Conservation (phyloP, 148 eudicot species). For the Spergularia marina region DNA sequence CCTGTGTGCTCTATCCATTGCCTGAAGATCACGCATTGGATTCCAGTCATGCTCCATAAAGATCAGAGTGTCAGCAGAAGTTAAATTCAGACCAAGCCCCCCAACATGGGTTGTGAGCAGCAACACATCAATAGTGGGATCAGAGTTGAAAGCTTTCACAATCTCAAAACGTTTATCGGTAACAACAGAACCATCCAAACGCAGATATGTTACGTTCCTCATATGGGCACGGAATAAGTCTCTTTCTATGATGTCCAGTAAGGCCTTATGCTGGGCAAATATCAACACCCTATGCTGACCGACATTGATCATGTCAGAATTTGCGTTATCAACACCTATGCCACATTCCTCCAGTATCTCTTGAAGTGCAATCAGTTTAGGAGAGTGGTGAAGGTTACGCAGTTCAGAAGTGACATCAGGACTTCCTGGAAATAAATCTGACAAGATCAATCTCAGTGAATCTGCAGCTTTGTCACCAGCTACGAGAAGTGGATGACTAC, state of each 20-base stretch:
- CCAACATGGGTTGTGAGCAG: constrained; percentile 95
- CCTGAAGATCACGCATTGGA: constrained; percentile 99
- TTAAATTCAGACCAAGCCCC: constrained; percentile 84
- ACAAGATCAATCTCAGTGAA: constrained; percentile 47
- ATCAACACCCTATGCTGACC: constrained; percentile 98
- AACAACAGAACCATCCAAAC: constrained; percentile 94
- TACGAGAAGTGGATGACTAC: constrained; percentile 97
- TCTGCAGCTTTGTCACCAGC: constrained; percentile 67
- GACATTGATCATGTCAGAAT: constrained; percentile 64
- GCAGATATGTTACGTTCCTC: constrained; percentile 88
- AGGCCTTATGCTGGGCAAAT: constrained; percentile 98
- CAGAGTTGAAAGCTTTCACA: constrained; percentile 95
- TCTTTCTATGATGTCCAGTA: constrained; percentile 82
- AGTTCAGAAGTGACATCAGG: constrained; percentile 68
- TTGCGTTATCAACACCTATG: constrained; percentile 73
- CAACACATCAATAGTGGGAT: constrained; percentile 94
- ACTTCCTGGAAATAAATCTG: constrained; percentile 53
- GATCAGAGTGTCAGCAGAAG: constrained; percentile 96
- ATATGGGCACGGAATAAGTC: constrained; percentile 84
- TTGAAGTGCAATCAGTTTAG: constrained; percentile 93
- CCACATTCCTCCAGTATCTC: constrained; percentile 99
- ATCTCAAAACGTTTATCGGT: constrained; percentile 91
- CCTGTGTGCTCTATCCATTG: constrained; percentile 99
- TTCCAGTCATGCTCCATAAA: constrained; percentile 99
- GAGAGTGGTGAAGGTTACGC: constrained; percentile 89